Conservation (phyloP, 495 filamentous ascomycete genomes). For the Xylaria scruposa region DNA sequence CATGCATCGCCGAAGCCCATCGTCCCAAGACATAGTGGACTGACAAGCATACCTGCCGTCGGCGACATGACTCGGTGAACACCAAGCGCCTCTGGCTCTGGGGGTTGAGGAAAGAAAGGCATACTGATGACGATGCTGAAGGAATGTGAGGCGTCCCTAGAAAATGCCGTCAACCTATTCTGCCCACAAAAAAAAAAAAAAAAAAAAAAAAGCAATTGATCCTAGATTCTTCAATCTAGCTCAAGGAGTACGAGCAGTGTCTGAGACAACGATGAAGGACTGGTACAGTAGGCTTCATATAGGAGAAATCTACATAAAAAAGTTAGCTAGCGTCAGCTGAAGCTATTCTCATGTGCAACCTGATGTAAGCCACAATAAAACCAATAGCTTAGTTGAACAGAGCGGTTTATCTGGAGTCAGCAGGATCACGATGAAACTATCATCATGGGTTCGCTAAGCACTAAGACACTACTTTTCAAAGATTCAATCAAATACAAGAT, state of each 20-base stretch:
- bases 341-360: neutral
- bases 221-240: neutral
- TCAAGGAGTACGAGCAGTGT: neutral
- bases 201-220: neutral
- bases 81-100: slow-evolving; percentile 10
- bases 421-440: neutral
- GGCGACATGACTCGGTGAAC: slow-evolving; percentile 3
- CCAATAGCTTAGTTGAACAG: neutral
- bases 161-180: neutral
- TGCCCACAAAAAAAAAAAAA: neutral
- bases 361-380: neutral
- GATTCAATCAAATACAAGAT: neutral
- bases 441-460: neutral
- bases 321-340: neutral
- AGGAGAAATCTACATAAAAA: neutral
- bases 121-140: neutral
- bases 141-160: neutral
- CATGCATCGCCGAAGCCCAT: slow-evolving; percentile 3
- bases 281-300: neutral
- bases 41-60: slow-evolving; percentile 1
- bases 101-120: slow-evolving; percentile 6
- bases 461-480: too few relatives aligned
- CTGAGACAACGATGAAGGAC: neutral
- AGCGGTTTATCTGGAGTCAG: neutral
- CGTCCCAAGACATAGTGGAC: slow-evolving; percentile 5